Evolutionary conservation across 108 stramenopile species (phyloP), one percentile per base, ranked within the genome.

Genomic region (Cyclotella cryptica): DNA sequence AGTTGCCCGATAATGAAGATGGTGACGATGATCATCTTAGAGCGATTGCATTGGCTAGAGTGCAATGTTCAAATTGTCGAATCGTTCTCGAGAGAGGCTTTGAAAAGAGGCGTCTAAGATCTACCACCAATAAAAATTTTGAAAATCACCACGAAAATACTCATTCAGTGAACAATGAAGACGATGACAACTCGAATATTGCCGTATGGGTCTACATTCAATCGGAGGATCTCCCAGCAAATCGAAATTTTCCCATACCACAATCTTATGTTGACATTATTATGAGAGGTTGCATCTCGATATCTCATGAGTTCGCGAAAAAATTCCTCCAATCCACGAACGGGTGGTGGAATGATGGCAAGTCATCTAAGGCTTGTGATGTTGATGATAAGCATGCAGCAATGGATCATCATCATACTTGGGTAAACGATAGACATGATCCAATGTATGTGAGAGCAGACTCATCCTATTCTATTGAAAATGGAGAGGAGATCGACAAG

Each of bases 261-360:
- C 91, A 92, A 71, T 84, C 83, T 19, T 92, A 92, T 60, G 85
- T 92, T 15, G 91, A 92, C 75, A 86, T 88, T 22, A 88, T 88
- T 21, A 59, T 90, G 64, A 64, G 89, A 61, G 91, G 91, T 12
- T 92, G 89, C 61, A 69, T 90, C 14, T 66, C 75, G 15, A 88
- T 90, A 53, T 85, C 85, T 9, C 65, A 71, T 49, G 87, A 77
- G 28, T 89, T 89, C 73, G 86, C 88, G 9, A 46, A 42, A 26
- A 66, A 77, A 35, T 89, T 88, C 47, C 68, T 92, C 13, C 28
- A 58, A 67, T 83, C 77, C 0, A 92, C 91, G 42, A 57, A 77
- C 24, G 91, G 91, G 9, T 92, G 91, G 91, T 78, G 85, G 80
- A 80, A 85, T 26, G 85, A 85, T 22, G 70, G 77, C n/a, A 30